phyloP scores from a whole-genome alignment of 2,329 filamentous ascomycete species.

The Fusarium albidum region DNA sequence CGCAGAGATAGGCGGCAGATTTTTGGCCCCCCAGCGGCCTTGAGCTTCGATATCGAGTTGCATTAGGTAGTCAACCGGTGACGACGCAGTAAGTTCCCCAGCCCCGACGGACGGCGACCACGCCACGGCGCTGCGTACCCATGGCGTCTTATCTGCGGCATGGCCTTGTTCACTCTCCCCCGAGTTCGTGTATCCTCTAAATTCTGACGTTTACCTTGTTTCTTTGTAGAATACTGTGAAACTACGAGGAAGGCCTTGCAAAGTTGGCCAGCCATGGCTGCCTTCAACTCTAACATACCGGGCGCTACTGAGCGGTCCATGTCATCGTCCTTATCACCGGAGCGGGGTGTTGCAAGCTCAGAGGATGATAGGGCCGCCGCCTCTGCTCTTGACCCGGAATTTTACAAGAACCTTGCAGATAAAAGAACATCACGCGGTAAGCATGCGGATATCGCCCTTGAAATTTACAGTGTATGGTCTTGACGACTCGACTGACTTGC shows the following conservation, averaged over 20 bases:
- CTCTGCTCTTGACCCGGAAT: slow-evolving; percentile 62
- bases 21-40: neutral
- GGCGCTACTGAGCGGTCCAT: slow-evolving; percentile 45
- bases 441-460: slow-evolving; percentile 4
- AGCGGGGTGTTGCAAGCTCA: slow-evolving; percentile 39
- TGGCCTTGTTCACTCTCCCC: slow-evolving; percentile 8
- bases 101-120: slow-evolving; percentile 9
- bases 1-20: neutral
- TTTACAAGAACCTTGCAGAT: slow-evolving; percentile 73
- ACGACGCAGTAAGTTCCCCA: slow-evolving; percentile 20
- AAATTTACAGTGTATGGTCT: neutral
- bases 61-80: slow-evolving; percentile 19
- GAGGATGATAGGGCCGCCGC: slow-evolving; percentile 50
- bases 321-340: slow-evolving; percentile 58
- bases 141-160: neutral
- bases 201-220: neutral
- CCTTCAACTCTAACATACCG: slow-evolving; percentile 29
- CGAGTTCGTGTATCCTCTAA: neutral
- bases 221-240: neutral
- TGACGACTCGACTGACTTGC: slow-evolving; percentile 23
- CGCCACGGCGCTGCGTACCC: slow-evolving; percentile 6
- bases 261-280: slow-evolving; percentile 30
- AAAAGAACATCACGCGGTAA: slow-evolving; percentile 82
- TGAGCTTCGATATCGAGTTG: neutral
- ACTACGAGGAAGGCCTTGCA: neutral